Percentiles rank a stretch among this genome's conserved stretches.
phyloP scores from a whole-genome alignment of 2,329 filamentous ascomycete species.

The Allantophomopsis cytisporea region DNA sequence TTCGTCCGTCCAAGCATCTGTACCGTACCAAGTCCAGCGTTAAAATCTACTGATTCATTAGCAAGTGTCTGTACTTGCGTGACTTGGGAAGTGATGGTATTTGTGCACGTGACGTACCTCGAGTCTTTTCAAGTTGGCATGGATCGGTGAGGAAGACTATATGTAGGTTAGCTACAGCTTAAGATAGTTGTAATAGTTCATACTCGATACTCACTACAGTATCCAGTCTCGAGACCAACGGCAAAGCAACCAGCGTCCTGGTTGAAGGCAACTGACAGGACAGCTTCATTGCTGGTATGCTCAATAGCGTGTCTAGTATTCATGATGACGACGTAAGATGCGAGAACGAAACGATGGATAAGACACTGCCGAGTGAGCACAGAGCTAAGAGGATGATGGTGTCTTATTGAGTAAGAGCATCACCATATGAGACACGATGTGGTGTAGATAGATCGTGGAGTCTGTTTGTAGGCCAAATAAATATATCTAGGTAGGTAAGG shows the following conservation, averaged over 20 bases:
- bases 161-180: constrained; percentile 4
- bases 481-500: too few species aligned
- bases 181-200: background rate
- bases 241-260: constrained; percentile 74
- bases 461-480: too few species aligned
- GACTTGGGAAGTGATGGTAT: too few species aligned
- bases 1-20: constrained; percentile 82
- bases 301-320: constrained; percentile 83
- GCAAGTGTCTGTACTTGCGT: constrained; percentile 2
- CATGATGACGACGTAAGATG: constrained; percentile 53
- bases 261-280: constrained; percentile 79
- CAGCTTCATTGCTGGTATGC: constrained; percentile 57
- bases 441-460: too few species aligned
- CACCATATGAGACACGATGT: too few species aligned
- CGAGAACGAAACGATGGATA: background rate
- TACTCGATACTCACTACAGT: constrained; percentile 49
- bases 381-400: too few species aligned
- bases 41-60: constrained; percentile 44
- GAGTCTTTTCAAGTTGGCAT: constrained; percentile 53
- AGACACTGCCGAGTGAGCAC: background rate
- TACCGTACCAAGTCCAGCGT: constrained; percentile 67
- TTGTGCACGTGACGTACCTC: constrained; percentile 25
- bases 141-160: constrained; percentile 61
- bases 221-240: constrained; percentile 74
- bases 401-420: too few species aligned